phyloP scores from a whole-genome alignment of 192 early-diverging fungal genomes.

The Gonapodya prolifera region DNA sequence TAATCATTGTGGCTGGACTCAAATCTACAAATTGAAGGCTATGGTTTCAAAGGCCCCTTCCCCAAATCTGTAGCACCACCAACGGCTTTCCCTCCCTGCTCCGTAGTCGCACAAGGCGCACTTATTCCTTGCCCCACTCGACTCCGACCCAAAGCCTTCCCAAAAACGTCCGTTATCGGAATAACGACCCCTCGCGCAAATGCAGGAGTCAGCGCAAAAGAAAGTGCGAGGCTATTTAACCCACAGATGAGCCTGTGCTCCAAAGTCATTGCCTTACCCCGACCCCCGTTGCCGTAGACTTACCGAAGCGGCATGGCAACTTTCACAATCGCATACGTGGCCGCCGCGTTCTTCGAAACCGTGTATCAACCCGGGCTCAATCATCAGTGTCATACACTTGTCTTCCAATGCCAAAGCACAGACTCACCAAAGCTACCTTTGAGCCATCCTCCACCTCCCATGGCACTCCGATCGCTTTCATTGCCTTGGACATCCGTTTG shows the following conservation, averaged over 20 bases:
- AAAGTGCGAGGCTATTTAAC: background rate
- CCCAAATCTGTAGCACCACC: too few species aligned
- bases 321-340: constrained; percentile 1
- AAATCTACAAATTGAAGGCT: too few species aligned
- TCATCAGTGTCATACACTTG: background rate
- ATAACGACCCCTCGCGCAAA: background rate
- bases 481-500: background rate
- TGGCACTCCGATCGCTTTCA: background rate
- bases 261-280: too few species aligned
- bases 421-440: background rate
- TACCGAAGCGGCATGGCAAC: constrained; percentile 5
- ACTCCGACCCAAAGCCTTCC: too few species aligned
- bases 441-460: background rate
- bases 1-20: too few species aligned
- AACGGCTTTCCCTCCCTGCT: too few species aligned
- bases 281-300: too few species aligned
- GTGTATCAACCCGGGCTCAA: background rate
- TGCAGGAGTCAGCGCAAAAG: background rate
- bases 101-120: too few species aligned
- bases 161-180: too few species aligned
- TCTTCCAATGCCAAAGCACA: background rate
- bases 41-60: too few species aligned
- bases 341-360: background rate
- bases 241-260: too few species aligned
- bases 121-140: too few species aligned